These are phyloP conservation scores for Nemania serpens DNA, from an alignment of 2,329 filamentous ascomycete species.

Conservation along the genomic window DNA sequence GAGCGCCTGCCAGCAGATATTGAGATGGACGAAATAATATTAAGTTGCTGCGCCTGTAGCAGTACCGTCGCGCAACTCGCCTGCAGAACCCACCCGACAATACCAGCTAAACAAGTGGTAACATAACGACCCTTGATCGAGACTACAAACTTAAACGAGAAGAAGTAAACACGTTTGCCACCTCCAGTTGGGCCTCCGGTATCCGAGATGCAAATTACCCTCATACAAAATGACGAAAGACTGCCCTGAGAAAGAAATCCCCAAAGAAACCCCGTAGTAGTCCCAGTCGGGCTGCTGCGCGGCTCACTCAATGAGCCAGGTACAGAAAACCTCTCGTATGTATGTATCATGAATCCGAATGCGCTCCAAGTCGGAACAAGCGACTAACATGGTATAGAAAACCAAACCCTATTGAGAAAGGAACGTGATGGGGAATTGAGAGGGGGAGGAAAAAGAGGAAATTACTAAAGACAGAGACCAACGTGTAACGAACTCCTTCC, in stretches of 20 bases:
- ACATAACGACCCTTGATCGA: background rate
- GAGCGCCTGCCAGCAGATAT: too few relatives aligned
- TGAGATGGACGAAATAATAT: background rate
- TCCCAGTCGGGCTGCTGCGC: constrained; percentile 7
- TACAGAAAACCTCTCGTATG: background rate
- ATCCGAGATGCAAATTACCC: constrained; percentile 27
- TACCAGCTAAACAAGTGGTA: background rate
- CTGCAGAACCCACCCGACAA: background rate
- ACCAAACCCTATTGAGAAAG: too few relatives aligned
- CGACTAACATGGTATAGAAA: too few relatives aligned
- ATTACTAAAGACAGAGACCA: background rate
- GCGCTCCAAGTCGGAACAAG: too few relatives aligned
- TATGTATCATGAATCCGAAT: too few relatives aligned
- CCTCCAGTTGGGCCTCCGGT: constrained; percentile 5
- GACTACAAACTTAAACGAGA: background rate
- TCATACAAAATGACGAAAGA: constrained; percentile 9
- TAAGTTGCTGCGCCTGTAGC: constrained; percentile 10
- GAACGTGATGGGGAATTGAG: background rate
- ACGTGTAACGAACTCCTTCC: constrained; percentile 26
- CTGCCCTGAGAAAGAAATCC: background rate
- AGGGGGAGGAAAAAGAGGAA: background rate
- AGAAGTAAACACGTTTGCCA: constrained; percentile 18
- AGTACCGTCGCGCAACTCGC: constrained; percentile 10
- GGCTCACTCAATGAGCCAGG: constrained; percentile 27
- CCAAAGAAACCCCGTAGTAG: background rate